Conservation (phyloP, 805 yeast genomes). For the Candida ipomoeae region DNA sequence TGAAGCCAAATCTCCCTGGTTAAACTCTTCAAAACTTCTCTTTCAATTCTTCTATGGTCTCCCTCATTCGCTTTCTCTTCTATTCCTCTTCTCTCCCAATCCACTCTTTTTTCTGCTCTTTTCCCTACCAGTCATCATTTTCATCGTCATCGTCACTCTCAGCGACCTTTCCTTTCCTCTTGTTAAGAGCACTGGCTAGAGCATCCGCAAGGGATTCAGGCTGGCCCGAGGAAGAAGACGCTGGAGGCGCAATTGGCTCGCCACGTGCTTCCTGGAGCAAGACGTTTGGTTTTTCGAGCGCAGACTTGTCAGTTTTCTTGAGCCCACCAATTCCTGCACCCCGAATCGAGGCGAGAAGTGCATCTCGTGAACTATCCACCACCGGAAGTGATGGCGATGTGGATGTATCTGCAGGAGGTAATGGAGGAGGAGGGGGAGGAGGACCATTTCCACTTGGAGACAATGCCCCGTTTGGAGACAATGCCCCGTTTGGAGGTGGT, state of each 20-base stretch:
- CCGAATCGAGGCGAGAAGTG: constrained; percentile 81
- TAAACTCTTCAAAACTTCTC: no score
- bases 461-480: background rate
- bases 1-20: no score
- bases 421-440: constrained; percentile 32
- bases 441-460: constrained; percentile 12
- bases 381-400: constrained; percentile 23
- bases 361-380: constrained; percentile 63
- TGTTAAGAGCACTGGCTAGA: constrained; percentile 76
- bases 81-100: background rate
- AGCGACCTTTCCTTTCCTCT: constrained; percentile 77
- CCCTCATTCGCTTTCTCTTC: background rate
- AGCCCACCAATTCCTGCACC: constrained; percentile 69
- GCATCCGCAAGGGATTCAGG: constrained; percentile 80
- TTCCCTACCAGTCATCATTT: constrained; percentile 44
- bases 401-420: constrained; percentile 8
- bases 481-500: background rate
- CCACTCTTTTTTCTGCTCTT: background rate
- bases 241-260: constrained; percentile 44
- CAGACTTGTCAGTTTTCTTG: constrained; percentile 76
- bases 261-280: constrained; percentile 70
- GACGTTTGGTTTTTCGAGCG: constrained; percentile 74
- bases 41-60: no score
- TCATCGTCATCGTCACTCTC: constrained; percentile 82
- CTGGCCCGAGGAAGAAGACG: constrained; percentile 38